These are phyloP conservation scores for Podochytrium sp. DNA, from an alignment of 192 early-diverging fungal genomes.

Conservation along the genomic window DNA sequence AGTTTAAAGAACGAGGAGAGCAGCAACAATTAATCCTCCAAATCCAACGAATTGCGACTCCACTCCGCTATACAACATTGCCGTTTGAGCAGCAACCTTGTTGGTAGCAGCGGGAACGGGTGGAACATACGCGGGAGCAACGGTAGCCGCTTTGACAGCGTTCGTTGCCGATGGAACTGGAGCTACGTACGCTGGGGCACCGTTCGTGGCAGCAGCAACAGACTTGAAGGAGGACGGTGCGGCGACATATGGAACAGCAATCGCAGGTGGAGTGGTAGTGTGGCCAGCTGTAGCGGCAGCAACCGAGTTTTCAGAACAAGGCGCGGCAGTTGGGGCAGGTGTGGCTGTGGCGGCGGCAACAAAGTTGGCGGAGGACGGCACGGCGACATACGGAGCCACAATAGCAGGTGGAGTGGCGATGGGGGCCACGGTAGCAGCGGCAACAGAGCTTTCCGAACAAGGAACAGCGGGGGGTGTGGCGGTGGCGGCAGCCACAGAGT, in stretches of 20 bases:
- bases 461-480: no score
- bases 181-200: neutral
- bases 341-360: neutral
- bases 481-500: neutral
- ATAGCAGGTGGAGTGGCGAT: neutral
- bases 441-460: no score
- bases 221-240: neutral
- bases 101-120: neutral
- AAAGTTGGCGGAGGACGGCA: neutral
- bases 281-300: neutral
- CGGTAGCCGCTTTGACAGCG: neutral
- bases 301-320: neutral
- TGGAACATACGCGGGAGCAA: neutral
- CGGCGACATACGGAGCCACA: neutral
- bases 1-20: no score
- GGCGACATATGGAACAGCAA: neutral
- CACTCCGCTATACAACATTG: neutral
- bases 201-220: neutral
- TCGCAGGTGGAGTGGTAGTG: neutral
- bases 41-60: neutral
- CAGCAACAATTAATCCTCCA: neutral
- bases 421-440: neutral
- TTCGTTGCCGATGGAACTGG: no score
- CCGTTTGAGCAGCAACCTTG: neutral
- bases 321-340: neutral